A percentile compares a stretch with the other conserved stretches of the same genome.
Evolutionary conservation across 495 filamentous ascomycete genomes (phyloP).

Genomic region (Trichoderma orchidacearum): DNA sequence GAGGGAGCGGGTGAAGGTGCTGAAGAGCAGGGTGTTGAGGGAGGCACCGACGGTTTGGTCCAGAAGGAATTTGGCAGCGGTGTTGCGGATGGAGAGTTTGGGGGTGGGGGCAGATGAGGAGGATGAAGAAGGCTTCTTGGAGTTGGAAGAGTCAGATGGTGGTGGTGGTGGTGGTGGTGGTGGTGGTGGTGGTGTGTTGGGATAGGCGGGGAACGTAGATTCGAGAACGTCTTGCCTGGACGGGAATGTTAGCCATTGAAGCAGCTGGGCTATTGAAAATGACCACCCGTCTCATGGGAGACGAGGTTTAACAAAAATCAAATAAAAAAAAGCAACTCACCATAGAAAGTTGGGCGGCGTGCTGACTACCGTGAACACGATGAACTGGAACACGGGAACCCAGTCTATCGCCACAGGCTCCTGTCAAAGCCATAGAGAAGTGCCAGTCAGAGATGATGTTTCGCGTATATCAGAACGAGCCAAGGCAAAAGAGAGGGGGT

Average conservation of each 20-base stretch:
- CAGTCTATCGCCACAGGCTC: slow-evolving; percentile 40
- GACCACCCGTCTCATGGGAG: too few species aligned
- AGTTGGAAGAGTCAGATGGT: slow-evolving; percentile 18
- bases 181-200: slow-evolving; percentile 10
- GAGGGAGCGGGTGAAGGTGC: slow-evolving; percentile 26
- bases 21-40: slow-evolving; percentile 68
- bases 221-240: slow-evolving; percentile 40
- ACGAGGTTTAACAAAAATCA: too few species aligned
- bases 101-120: slow-evolving; percentile 28
- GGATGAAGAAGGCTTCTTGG: slow-evolving; percentile 19
- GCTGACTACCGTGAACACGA: slow-evolving; percentile 58
- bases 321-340: slow-evolving; percentile 42
- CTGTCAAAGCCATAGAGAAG: too few species aligned
- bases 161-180: slow-evolving; percentile 8
- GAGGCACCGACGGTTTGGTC: slow-evolving; percentile 70
- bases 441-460: too few species aligned
- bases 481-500: too few species aligned
- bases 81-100: slow-evolving; percentile 52
- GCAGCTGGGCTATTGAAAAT: too few species aligned
- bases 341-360: slow-evolving; percentile 82
- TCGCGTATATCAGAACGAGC: too few species aligned
- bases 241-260: slow-evolving; percentile 4
- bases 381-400: slow-evolving; percentile 60
- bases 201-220: slow-evolving; percentile 29
- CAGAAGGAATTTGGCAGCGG: slow-evolving; percentile 62